These are phyloP conservation scores for Glebionis coronaria DNA, from an alignment of 129 eudicot genomes.

Conservation along the genomic window DNA sequence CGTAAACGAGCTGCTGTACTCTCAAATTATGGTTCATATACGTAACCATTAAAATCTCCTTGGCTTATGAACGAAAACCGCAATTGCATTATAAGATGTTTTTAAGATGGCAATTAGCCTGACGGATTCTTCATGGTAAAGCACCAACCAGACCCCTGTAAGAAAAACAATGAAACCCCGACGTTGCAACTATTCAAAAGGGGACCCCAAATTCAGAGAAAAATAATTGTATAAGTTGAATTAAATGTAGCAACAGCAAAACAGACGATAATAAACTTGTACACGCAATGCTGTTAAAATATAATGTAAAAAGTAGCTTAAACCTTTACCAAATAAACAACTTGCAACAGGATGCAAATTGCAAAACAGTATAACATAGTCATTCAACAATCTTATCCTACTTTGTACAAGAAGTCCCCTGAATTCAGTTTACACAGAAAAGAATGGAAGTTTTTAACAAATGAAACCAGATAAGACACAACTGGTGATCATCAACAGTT, in stretches of 20 bases:
- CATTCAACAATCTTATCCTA: slow-evolving; percentile 48
- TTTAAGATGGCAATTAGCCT: no score
- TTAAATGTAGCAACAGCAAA: not conserved
- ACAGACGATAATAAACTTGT: not conserved
- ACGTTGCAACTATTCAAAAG: not conserved
- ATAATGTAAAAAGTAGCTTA: slow-evolving; percentile 11
- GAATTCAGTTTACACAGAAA: slow-evolving; percentile 37
- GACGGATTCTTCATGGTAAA: no score
- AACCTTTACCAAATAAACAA: slow-evolving; percentile 15
- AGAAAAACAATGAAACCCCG: not conserved
- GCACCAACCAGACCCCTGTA: not conserved
- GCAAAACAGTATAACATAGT: slow-evolving; percentile 24
- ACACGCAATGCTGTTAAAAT: slow-evolving; percentile 22
- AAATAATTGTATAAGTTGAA: not conserved
- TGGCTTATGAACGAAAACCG: no score
- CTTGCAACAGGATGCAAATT: slow-evolving; percentile 14
- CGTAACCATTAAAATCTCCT: no score
- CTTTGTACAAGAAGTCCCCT: slow-evolving; percentile 54
- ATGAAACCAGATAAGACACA: slow-evolving; percentile 9
- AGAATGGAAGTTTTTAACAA: slow-evolving; percentile 38
- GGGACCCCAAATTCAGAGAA: not conserved
- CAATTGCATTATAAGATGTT: no score
- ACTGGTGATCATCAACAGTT: slow-evolving; percentile 8
- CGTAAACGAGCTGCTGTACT: no score
- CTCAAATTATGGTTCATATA: no score